phyloP scores from a whole-genome alignment of 345 rosid genomes.

The Turritis glabra region DNA sequence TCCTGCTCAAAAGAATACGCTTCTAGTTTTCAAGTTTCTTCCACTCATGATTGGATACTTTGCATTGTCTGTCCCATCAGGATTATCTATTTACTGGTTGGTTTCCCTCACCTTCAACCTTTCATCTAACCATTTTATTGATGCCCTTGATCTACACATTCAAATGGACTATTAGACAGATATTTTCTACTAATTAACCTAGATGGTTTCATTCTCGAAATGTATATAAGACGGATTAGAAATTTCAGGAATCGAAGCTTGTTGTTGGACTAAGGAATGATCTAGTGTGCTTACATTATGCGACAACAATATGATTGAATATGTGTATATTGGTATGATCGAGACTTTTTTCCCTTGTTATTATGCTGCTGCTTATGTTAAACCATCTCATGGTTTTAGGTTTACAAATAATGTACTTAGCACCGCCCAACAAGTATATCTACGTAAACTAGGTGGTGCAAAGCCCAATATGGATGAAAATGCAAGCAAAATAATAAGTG shows the following conservation, averaged over 20 bases:
- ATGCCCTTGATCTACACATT: constrained; percentile 1
- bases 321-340: neutral
- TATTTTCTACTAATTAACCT: neutral
- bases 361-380: neutral
- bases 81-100: constrained; percentile 92
- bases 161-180: neutral
- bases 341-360: neutral
- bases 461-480: constrained; percentile 75
- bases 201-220: neutral
- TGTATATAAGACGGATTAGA: neutral
- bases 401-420: constrained; percentile 92
- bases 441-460: constrained; percentile 95
- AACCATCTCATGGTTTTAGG: constrained; percentile 46
- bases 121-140: neutral
- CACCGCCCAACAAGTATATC: constrained; percentile 97
- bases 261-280: neutral
- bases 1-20: constrained; percentile 95
- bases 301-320: neutral
- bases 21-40: constrained; percentile 91
- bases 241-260: neutral
- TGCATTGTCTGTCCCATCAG: constrained; percentile 97
- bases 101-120: constrained; percentile 43
- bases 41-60: constrained; percentile 99
- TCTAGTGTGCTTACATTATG: neutral
- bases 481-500: constrained; percentile 84